A percentile compares a stretch with the other conserved stretches of the same genome.
Evolutionary conservation across 768 basidiomycete species (phyloP).

Genomic region (Phaffia australis): DNA sequence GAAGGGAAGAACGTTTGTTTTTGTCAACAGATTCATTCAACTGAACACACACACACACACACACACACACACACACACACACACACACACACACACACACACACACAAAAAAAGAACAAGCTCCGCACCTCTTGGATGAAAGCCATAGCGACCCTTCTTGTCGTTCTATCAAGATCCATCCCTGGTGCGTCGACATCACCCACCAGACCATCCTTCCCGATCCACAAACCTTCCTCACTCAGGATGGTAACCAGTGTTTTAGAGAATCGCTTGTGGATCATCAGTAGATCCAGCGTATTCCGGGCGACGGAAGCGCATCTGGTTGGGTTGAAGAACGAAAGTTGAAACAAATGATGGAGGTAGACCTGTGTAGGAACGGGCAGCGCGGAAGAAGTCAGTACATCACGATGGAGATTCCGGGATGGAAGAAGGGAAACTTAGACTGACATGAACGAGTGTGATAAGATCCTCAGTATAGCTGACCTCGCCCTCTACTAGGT

Average conservation of each 20-base stretch:
- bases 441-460: constrained; percentile 22
- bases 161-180: constrained; percentile 30
- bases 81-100: too few species aligned
- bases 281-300: constrained; percentile 27
- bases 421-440: not conserved
- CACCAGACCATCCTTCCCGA: not conserved
- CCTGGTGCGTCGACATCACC: constrained; percentile 19
- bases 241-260: constrained; percentile 35
- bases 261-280: constrained; percentile 31
- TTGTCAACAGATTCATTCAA: too few species aligned
- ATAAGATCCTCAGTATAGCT: constrained; percentile 22
- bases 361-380: constrained; percentile 28
- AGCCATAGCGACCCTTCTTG: constrained; percentile 31
- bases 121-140: constrained; percentile 36
- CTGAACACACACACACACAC: too few species aligned
- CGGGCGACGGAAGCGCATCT: constrained; percentile 27
- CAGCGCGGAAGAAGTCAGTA: not conserved
- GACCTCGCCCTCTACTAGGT: constrained; percentile 24
- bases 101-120: not conserved
- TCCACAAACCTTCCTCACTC: constrained; percentile 33
- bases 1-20: not conserved
- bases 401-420: not conserved
- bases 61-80: too few species aligned
- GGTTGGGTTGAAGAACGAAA: constrained; percentile 26
- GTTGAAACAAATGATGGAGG: constrained; percentile 30